Evolutionary conservation across 2,329 filamentous ascomycete genomes (phyloP), one percentile per base, ranked within the genome.

Genomic region (Alternaria rosae): DNA sequence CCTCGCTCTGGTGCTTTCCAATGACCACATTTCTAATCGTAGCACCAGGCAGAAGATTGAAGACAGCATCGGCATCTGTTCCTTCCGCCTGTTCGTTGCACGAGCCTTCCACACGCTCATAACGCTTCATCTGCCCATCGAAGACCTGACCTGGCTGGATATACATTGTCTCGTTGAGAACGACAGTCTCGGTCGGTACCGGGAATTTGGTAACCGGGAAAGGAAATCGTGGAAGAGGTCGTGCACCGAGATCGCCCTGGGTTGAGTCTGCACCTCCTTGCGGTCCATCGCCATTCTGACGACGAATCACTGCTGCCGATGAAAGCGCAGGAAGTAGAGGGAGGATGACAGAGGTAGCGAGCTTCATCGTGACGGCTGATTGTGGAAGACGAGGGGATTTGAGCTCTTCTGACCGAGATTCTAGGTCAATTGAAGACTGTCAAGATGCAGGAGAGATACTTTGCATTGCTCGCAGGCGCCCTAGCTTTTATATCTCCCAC

Each of bases 101-200:
- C 43, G 65, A 69, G 15, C 70, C 70, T 38, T 72, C 69, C 9
- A 48, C 59, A 32, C 69, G 69, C 62, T 72, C 70, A 25, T 72
- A 72, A 32, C 70, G 69, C 64, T 71, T 72, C 70, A 72, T 72
- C 47, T 71, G 61, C 21, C 70, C 70, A 48, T 72, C 70, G 9
- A 71, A 72, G 23, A 70, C 64, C 57, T 72, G 59, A 3, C 70
- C 70, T 9, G 69, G 67, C 21, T 62, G 63, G 45, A 72, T 70
- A 59, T 72, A 72, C 64, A 66, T 67, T 44, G 69, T 70, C 66
- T 71, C 64, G 12, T 69, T 71, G 42, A 72, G 59, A 17, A 72
- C 70, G 3, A 71, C 63, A 21, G 70, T 72, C 62, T 72, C 70
- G 30, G 65, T 71, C 11, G 70, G 64, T 12, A 72, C 62, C 6